Conservation (phyloP, 2,329 filamentous ascomycete species). For the Penicillium sp. region DNA sequence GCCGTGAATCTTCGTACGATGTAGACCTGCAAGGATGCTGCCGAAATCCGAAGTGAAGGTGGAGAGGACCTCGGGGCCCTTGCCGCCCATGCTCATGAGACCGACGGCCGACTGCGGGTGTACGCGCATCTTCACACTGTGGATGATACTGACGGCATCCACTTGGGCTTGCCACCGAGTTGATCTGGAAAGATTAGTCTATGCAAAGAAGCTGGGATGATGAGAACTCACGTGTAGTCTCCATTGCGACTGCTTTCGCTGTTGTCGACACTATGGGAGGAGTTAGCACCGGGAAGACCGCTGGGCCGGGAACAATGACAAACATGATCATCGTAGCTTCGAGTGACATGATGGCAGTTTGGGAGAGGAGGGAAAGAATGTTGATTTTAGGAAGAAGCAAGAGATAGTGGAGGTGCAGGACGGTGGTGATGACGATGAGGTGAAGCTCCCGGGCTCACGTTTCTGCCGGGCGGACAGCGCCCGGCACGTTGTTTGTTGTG, state of each 20-base stretch:
- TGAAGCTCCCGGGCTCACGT: conserved; percentile 24
- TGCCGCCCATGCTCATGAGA: conserved; percentile 97
- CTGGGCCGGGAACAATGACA: conserved; percentile 19
- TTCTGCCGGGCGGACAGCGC: conserved; percentile 24
- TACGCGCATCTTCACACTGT: conserved; percentile 89
- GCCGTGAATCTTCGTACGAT: conserved; percentile 91
- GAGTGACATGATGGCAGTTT: conserved; percentile 77
- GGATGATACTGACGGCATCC: conserved; percentile 91
- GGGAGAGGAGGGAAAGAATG: conserved; percentile 11
- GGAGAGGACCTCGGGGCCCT: conserved; percentile 93
- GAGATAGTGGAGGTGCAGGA: conserved; percentile 15
- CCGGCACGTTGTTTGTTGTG: conserved; percentile 26
- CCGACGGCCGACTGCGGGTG: conserved; percentile 97
- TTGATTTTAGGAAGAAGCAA: conserved; percentile 10
- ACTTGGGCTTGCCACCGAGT: conserved; percentile 95
- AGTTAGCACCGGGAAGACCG: conserved; percentile 20
- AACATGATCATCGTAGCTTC: conserved; percentile 97
- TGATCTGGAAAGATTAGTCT: conserved; percentile 58
- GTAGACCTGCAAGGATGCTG: conserved; percentile 88
- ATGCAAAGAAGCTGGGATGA: conserved; percentile 1
- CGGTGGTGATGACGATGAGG: conserved; percentile 30
- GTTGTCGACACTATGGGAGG: conserved; percentile 73
- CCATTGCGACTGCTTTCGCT: conserved; percentile 98
- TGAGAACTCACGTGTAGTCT: conserved; percentile 64
- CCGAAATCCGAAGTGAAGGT: conserved; percentile 95